Conservation (phyloP, 148 eudicot species). For the Spergularia bocconei region DNA sequence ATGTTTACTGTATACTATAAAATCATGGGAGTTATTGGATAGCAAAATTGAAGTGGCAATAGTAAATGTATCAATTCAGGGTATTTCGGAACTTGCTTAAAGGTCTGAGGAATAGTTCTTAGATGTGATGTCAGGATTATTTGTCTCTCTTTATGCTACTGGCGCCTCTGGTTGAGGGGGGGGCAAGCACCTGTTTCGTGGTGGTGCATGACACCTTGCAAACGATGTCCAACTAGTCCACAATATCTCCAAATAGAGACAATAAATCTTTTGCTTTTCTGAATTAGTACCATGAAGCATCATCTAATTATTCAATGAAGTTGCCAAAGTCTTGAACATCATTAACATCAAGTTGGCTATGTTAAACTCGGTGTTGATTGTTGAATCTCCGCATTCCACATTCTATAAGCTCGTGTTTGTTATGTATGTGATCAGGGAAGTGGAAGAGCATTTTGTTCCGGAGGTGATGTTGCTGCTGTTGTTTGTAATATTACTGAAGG, state of each 20-base stretch:
- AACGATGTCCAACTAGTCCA: neutral
- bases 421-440: slow-evolving; percentile 45
- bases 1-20: no score
- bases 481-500: slow-evolving; percentile 56
- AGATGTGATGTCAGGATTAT: slow-evolving; percentile 1
- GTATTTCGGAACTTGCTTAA: neutral
- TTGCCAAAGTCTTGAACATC: neutral
- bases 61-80: neutral
- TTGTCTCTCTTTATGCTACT: neutral
- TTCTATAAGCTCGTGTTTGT: neutral
- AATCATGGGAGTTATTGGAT: neutral
- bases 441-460: slow-evolving; percentile 94
- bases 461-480: slow-evolving; percentile 86
- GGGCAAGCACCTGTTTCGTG: neutral
- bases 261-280: neutral
- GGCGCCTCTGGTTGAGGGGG: neutral
- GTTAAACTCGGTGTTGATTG: neutral
- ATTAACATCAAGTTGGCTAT: neutral
- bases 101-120: neutral
- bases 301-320: neutral
- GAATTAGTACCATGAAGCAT: neutral
- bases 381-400: neutral
- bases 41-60: neutral
- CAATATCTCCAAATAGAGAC: neutral
- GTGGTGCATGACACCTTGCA: neutral